Percentiles rank a stretch among this genome's conserved stretches.
phyloP scores from a whole-genome alignment of 2,329 filamentous ascomycete species.

The Fusarium devonianum region DNA sequence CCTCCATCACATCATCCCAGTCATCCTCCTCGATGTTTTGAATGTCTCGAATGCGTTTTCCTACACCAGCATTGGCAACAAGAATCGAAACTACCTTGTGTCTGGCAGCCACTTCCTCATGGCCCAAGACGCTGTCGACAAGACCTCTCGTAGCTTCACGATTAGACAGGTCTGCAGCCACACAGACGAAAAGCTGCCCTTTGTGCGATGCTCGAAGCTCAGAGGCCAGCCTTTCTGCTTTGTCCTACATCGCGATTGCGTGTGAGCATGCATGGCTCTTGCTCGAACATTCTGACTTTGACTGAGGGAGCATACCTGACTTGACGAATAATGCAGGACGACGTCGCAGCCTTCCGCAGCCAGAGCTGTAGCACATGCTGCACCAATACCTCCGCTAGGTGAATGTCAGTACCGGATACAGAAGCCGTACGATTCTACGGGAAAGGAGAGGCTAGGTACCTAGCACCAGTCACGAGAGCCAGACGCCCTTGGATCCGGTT shows the following conservation, averaged over 20 bases:
- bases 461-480: constrained; percentile 46
- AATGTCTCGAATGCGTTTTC: constrained; percentile 45
- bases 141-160: constrained; percentile 26
- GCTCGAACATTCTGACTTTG: background rate
- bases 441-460: constrained; percentile 27
- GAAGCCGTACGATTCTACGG: background rate
- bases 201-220: constrained; percentile 35
- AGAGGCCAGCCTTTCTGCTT: constrained; percentile 39
- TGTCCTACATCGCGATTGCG: constrained; percentile 30
- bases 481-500: constrained; percentile 40
- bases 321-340: constrained; percentile 44
- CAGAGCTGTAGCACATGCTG: constrained; percentile 40
- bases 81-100: constrained; percentile 40
- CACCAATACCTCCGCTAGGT: constrained; percentile 46
- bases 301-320: constrained; percentile 29
- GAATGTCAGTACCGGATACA: constrained; percentile 6
- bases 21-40: constrained; percentile 46
- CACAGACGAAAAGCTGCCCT: constrained; percentile 40
- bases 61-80: constrained; percentile 45
- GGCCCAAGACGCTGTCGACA: constrained; percentile 3
- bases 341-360: constrained; percentile 46
- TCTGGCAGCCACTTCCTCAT: constrained; percentile 13
- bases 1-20: constrained; percentile 48
- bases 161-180: constrained; percentile 41
- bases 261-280: background rate